Evolutionary conservation across 2,329 filamentous ascomycete genomes (phyloP).

Genomic region (Paraconiothyrium brasiliense): DNA sequence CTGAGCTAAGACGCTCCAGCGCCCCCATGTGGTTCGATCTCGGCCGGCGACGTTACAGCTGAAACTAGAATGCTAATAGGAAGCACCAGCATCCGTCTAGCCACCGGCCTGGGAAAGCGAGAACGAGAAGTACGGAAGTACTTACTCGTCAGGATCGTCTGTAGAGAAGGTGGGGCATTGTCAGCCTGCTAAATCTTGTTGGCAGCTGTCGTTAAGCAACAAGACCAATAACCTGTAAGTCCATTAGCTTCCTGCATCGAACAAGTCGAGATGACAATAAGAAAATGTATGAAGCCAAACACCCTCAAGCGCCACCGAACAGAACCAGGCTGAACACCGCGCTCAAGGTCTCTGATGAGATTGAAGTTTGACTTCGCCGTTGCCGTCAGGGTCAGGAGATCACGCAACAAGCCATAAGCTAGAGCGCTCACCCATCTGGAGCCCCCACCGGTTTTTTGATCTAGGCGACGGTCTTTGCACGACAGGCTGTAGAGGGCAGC

Average conservation of each 20-base stretch:
- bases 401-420: background rate
- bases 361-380: background rate
- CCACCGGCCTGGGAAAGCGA: background rate
- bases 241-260: background rate
- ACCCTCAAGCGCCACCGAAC: background rate
- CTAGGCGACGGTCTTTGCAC: background rate
- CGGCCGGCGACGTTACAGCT: background rate
- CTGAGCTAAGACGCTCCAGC: background rate
- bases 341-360: background rate
- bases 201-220: no score
- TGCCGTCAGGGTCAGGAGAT: background rate
- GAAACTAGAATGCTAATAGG: slow-evolving; percentile 1
- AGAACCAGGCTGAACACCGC: no score
- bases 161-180: background rate
- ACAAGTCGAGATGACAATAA: background rate
- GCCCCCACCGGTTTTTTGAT: background rate
- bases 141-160: background rate
- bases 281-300: background rate
- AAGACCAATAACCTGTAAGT: background rate
- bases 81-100: background rate
- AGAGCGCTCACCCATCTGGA: background rate
- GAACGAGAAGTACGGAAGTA: background rate
- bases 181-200: no score
- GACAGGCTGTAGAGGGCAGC: background rate
- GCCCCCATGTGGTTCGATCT: slow-evolving; percentile 7